Conservation (phyloP, 176 grass and related monocot species). For the Eragrostis curvula region DNA sequence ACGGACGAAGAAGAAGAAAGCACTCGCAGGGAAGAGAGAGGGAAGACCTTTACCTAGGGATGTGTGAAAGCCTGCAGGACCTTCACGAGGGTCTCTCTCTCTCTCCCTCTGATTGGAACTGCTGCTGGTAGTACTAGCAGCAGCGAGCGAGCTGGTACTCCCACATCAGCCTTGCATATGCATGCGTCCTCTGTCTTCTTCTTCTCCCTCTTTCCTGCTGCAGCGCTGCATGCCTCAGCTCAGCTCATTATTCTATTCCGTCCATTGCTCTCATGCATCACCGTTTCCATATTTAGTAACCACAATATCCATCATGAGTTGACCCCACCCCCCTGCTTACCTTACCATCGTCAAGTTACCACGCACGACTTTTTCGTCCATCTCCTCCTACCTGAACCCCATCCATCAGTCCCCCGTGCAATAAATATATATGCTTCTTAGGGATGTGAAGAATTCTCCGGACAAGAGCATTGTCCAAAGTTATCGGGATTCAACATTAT, state of each 20-base stretch:
- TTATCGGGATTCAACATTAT: neutral
- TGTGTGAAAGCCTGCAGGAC: slow-evolving; percentile 75
- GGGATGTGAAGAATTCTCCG: neutral
- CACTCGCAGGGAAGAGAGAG: neutral
- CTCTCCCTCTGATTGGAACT: slow-evolving; percentile 32
- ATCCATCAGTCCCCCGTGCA: slow-evolving; percentile 24
- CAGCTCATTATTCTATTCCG: slow-evolving; percentile 28
- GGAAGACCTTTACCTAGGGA: slow-evolving; percentile 50
- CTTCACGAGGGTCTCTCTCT: slow-evolving; percentile 63
- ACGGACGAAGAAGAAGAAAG: neutral
- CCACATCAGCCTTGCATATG: slow-evolving; percentile 43
- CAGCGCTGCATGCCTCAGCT: slow-evolving; percentile 7
- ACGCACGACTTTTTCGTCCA: neutral
- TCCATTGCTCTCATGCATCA: slow-evolving; percentile 30
- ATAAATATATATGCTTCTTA: neutral
- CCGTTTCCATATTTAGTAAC: slow-evolving; percentile 51
- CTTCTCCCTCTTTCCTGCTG: slow-evolving; percentile 17
- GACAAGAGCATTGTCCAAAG: neutral
- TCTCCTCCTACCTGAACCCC: slow-evolving; percentile 40
- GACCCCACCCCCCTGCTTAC: slow-evolving; percentile 23
- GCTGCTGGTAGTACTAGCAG: slow-evolving; percentile 13
- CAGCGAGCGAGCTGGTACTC: neutral
- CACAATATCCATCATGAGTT: slow-evolving; percentile 42
- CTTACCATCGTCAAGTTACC: neutral
- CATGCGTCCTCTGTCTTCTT: slow-evolving; percentile 33